phyloP scores from a whole-genome alignment of 2,329 filamentous ascomycete species.

The Pseudonectria buxi region DNA sequence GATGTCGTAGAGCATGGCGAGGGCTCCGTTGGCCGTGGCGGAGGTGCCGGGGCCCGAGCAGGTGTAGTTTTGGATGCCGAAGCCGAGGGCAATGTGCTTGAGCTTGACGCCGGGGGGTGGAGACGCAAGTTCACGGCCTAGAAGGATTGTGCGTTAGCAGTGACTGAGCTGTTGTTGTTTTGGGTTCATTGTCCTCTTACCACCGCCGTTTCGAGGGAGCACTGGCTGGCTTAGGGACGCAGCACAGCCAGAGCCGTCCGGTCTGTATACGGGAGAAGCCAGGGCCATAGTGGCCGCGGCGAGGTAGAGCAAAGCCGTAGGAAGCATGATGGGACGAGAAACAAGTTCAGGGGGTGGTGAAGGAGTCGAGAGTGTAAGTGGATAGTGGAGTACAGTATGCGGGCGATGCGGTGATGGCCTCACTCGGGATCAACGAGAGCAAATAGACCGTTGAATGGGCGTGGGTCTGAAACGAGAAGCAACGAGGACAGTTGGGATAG shows the following conservation, averaged over 20 bases:
- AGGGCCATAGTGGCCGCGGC: constrained; percentile 27
- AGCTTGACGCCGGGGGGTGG: constrained; percentile 34
- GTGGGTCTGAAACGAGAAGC: no score
- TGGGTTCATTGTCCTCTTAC: constrained; percentile 19
- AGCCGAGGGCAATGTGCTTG: constrained; percentile 52
- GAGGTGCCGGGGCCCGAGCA: constrained; percentile 36
- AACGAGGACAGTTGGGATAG: no score
- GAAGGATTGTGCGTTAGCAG: constrained; percentile 11
- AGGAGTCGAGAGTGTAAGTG: background rate
- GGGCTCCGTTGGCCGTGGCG: constrained; percentile 42
- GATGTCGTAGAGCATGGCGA: constrained; percentile 55
- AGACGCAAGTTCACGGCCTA: constrained; percentile 38
- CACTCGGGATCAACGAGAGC: no score
- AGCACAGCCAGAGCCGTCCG: constrained; percentile 11
- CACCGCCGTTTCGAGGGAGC: constrained; percentile 34
- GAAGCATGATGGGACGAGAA: constrained; percentile 23
- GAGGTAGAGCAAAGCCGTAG: constrained; percentile 27
- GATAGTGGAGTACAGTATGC: constrained; percentile 2
- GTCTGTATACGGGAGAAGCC: constrained; percentile 20
- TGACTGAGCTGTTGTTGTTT: background rate
- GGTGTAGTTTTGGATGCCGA: constrained; percentile 65
- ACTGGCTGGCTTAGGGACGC: constrained; percentile 15
- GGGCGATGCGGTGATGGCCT: no score
- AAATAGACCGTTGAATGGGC: no score
- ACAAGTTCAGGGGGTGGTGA: constrained; percentile 6